Evolutionary conservation across 2,329 filamentous ascomycete genomes (phyloP).

Genomic region (Phaeosphaeria sp.): DNA sequence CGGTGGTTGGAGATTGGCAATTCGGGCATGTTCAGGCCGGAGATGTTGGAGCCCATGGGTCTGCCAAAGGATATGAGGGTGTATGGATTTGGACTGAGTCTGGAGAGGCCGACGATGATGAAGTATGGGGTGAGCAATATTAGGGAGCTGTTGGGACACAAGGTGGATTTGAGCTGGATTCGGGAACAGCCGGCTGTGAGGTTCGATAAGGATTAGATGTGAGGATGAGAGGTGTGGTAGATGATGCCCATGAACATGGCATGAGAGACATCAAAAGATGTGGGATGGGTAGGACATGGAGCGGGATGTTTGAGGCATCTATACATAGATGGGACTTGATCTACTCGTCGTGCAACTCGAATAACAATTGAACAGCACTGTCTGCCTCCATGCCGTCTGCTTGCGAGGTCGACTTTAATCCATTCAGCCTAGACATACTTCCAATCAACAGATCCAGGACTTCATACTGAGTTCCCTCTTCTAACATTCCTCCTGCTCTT

Average conservation of each 20-base stretch:
- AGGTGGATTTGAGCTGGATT: conserved; percentile 93
- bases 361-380: neutral
- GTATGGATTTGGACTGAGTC: conserved; percentile 89
- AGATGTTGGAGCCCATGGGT: conserved; percentile 96
- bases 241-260: neutral
- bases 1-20: conserved; percentile 93
- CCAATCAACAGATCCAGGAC: too few species aligned
- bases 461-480: too few species aligned
- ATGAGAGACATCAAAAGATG: neutral
- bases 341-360: neutral
- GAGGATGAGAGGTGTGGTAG: neutral
- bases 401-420: neutral
- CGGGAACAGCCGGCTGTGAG: conserved; percentile 89
- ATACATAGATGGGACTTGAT: neutral
- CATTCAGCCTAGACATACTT: neutral
- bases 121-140: conserved; percentile 84
- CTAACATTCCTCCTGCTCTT: neutral
- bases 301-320: neutral
- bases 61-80: conserved; percentile 89
- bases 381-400: neutral
- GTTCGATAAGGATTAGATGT: conserved; percentile 75
- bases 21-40: conserved; percentile 97
- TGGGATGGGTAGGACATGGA: neutral
- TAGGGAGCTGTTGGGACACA: conserved; percentile 89
- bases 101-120: conserved; percentile 98